These are phyloP conservation scores for Leccinum subgranulosum DNA, from an alignment of 768 basidiomycete species.

Conservation along the genomic window DNA sequence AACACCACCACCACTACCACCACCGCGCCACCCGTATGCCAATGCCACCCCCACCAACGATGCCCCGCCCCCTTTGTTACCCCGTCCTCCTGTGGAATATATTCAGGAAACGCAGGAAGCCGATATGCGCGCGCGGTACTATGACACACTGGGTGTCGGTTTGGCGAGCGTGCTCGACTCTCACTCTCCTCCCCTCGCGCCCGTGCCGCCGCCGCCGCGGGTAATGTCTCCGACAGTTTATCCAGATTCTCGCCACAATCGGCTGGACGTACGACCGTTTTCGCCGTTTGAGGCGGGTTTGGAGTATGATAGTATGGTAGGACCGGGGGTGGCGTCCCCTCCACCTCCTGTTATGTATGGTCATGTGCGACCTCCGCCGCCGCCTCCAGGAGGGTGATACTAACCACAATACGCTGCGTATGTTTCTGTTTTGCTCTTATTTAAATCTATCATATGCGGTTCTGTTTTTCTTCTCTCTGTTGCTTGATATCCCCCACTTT, in stretches of 20 bases:
- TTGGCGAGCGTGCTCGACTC: constrained; percentile 34
- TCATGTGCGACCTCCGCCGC: constrained; percentile 6
- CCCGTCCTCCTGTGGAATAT: constrained; percentile 75
- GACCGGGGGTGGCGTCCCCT: constrained; percentile 4
- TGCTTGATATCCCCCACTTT: not conserved
- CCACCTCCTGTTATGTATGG: not conserved
- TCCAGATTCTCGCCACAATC: not conserved
- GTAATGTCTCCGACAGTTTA: constrained; percentile 6
- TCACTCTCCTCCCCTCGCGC: constrained; percentile 11
- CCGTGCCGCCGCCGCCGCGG: constrained; percentile 11
- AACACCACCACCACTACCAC: not conserved
- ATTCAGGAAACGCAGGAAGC: constrained; percentile 80
- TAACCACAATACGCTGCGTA: not conserved
- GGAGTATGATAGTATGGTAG: constrained; percentile 9
- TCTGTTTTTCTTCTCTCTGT: not conserved
- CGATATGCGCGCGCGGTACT: constrained; percentile 53
- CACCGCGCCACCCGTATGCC: constrained; percentile 16
- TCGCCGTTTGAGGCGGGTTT: constrained; percentile 43
- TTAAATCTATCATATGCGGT: not conserved
- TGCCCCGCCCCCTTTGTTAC: constrained; percentile 58
- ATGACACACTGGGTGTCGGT: constrained; percentile 22
- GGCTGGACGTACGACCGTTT: constrained; percentile 43
- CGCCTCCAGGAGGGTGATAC: constrained; percentile 11
- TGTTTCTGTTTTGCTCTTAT: not conserved
- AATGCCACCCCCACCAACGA: not conserved